phyloP scores from a whole-genome alignment of 495 filamentous ascomycete genomes.

The Hypoxylon crocopeplum region DNA sequence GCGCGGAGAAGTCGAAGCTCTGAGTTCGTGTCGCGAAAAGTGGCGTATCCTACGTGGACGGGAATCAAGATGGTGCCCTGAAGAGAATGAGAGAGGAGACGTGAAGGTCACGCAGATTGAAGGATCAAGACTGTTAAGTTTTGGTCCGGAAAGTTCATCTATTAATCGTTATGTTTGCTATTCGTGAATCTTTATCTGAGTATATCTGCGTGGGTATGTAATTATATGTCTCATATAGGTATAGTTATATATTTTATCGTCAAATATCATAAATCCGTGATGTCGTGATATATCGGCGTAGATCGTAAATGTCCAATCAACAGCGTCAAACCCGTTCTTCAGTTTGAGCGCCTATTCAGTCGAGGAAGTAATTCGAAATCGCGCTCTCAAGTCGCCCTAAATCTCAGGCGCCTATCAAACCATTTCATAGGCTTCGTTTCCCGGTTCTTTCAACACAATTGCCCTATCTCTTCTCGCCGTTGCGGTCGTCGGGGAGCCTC shows the following conservation, averaged over 20 bases:
- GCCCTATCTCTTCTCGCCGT: neutral
- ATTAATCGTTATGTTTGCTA: constrained; percentile 25
- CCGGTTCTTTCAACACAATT: neutral
- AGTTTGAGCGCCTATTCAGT: neutral
- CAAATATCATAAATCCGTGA: constrained; percentile 24
- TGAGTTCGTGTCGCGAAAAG: constrained; percentile 1
- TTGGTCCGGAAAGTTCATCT: neutral
- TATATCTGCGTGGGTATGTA: neutral
- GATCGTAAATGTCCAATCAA: constrained; percentile 12
- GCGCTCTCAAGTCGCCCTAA: neutral
- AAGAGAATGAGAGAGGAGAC: neutral
- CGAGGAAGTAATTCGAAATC: neutral
- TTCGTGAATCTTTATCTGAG: constrained; percentile 19
- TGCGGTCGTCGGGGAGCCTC: neutral
- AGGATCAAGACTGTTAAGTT: no score
- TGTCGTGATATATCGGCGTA: constrained; percentile 18
- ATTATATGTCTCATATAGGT: neutral
- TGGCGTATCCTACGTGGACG: no score
- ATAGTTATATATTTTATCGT: constrained; percentile 17
- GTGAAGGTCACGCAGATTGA: neutral
- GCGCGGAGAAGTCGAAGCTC: constrained; percentile 22
- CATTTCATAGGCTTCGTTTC: neutral
- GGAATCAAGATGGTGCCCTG: no score
- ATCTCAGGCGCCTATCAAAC: neutral
- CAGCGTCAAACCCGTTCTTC: no score